Evolutionary conservation across 257 asterid genomes (phyloP), one percentile per base, ranked within the genome.

Genomic region (Ilex asprella): DNA sequence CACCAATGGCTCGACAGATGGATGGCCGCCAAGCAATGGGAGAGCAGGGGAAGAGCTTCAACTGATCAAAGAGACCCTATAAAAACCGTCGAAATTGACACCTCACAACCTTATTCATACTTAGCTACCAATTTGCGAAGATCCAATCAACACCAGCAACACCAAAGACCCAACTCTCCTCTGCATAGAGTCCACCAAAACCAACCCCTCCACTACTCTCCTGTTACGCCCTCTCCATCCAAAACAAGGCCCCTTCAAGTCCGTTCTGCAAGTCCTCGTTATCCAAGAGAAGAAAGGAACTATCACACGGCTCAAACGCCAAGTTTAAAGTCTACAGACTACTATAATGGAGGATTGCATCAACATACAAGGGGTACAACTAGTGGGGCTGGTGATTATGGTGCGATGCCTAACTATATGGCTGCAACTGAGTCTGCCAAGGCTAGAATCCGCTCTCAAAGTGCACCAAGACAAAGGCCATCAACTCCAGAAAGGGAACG

Each of bases 341-440:
- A 54, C 56, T 53, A 68, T 55, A 58, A 44, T 11, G 61, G 67
- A 27, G 39, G 58, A 39, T 41, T 60, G 12, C 72, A 63, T 46
- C 78, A 55, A 30, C 74, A 31, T 10, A 49, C 41, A 31, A 71
- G 52, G 47, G 70, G 65, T n/a, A 14, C 30, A 10, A 15, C 52
- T 15, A 55, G 32, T 12, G 39, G 59, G n/a, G 44, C 49, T 27
- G 67, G 66, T 12, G 41, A 35, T 35, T 35, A 35, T 35, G 16
- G 39, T 15, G 30, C 73, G 47, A 49, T 68, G 47, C 86, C 86
- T 12, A 80, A 69, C 35, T 80, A 80, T 70, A 80, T 74, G 86
- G 74, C 81, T 49, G 72, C 80, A 13, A 80, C 82, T 0, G 78
- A 76, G 65, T 80, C 86, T 3, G 79, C 82, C 12, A 64, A 73